These are phyloP conservation scores for Scytalidium sp. DNA, from an alignment of 2,329 filamentous ascomycete species.

Conservation along the genomic window DNA sequence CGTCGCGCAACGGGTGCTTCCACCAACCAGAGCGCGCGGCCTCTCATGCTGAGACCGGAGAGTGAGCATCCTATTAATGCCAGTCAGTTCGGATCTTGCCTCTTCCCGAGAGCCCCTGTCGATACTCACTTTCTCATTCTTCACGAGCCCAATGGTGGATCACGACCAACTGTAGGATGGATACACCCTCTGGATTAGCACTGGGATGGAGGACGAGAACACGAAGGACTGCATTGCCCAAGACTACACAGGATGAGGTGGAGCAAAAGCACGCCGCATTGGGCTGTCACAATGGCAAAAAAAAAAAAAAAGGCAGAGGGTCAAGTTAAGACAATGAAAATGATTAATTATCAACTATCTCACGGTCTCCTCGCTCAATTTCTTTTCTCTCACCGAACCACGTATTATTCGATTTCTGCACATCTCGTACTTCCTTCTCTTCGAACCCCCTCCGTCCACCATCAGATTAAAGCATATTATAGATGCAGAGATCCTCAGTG, in stretches of 20 bases:
- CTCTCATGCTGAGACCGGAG: background rate
- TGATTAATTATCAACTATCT: background rate
- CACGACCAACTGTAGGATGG: too few species aligned
- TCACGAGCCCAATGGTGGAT: too few species aligned
- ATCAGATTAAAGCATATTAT: background rate
- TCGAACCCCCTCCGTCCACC: background rate
- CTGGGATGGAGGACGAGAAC: too few species aligned
- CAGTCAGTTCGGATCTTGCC: background rate
- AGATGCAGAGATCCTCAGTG: background rate
- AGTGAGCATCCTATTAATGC: background rate
- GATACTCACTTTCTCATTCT: too few species aligned
- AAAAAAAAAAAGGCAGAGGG: background rate
- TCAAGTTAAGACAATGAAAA: too few species aligned
- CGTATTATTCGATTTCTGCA: background rate
- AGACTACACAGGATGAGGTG: too few species aligned
- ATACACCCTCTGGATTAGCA: too few species aligned
- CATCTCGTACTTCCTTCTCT: too few species aligned
- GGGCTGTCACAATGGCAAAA: background rate
- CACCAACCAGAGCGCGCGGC: background rate
- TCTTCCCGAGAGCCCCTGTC: too few species aligned
- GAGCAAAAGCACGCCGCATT: too few species aligned
- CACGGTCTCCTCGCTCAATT: background rate
- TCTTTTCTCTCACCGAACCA: background rate
- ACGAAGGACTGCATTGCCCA: too few species aligned
- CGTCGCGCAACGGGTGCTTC: background rate